Evolutionary conservation across 2,329 filamentous ascomycete genomes (phyloP), one percentile per base, ranked within the genome.

Genomic region (Cladosporium sp.): DNA sequence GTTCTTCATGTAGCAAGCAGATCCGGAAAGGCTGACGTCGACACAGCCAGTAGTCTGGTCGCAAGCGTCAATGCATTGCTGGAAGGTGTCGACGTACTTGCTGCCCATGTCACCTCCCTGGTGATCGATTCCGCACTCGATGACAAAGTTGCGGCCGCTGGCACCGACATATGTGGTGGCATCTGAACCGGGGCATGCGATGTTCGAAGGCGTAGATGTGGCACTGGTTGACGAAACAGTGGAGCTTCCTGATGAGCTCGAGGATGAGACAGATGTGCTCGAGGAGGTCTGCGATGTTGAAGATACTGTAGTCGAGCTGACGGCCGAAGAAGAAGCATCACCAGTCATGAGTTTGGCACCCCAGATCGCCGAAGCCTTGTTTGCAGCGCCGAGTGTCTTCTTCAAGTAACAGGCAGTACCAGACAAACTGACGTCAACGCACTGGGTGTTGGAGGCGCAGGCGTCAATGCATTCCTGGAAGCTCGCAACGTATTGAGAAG

Each of bases 341-440:
- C 68, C 64, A 18, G 65, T 52, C 30, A 70, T 51, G 15, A 74
- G 68, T 57, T 66, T 69, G 2, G 74, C 74, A 18, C 74, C 74
- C 65, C 66, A 68, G 55, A 75, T 64, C 21, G 67, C 66, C 24
- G 18, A 49, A 47, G 59, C 67, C 24, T 65, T 65, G 12, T 68
- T 59, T 4, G 68, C 64, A 21, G 66, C 41, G 12, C 70, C 67
- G 36, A 74, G 49, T 1, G 65, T 49, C n/a, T 60, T 66, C 67
- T 76, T 75, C 65, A 76, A 66, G 67, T 76, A 75, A 65, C 74
- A 76, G 3, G 73, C 72, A 11, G 63, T 36, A 10, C 74, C 73
- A 3, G 69, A 68, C 24, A 73, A 67, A 21, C 69, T 71, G 28
- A 71, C 72, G 52, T 71, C 70, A 15, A 73, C 69, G 52, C 73